Percentiles rank a stretch among this genome's conserved stretches.
phyloP scores from a whole-genome alignment of 805 yeast species.

The Ogataea pilisensis region DNA sequence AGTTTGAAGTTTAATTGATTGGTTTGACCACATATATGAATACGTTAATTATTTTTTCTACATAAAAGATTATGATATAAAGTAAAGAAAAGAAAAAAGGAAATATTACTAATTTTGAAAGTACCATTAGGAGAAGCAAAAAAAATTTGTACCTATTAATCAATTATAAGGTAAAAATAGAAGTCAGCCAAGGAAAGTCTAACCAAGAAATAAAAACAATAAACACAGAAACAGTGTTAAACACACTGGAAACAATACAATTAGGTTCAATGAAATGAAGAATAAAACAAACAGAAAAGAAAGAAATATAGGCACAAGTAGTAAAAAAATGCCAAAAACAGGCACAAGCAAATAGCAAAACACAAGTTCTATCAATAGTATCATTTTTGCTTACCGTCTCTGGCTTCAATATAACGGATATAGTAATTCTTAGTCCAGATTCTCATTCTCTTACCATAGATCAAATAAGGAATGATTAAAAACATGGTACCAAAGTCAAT shows the following conservation, averaged over 20 bases:
- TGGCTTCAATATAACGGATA: constrained; percentile 46
- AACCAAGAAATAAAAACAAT: no score
- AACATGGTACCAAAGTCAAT: constrained; percentile 52
- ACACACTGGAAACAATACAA: not conserved
- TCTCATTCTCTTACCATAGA: constrained; percentile 34
- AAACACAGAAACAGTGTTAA: not conserved
- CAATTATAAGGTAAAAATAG: no score
- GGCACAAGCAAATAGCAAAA: no score
- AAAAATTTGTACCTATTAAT: no score
- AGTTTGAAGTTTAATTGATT: constrained; percentile 22
- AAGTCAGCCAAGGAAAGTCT: no score
- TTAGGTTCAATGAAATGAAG: not conserved
- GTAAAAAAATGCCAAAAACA: no score
- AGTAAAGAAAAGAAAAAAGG: not conserved
- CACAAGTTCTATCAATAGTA: no score
- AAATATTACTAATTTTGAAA: no score
- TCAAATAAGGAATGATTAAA: constrained; percentile 43
- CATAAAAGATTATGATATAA: no score
- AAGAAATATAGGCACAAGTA: not conserved
- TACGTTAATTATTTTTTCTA: no score
- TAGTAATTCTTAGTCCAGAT: constrained; percentile 55
- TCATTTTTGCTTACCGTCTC: constrained; percentile 37
- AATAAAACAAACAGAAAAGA: not conserved
- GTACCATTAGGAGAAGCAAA: no score
- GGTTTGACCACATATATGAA: no score